These are phyloP conservation scores for Penicillium canariense DNA, from an alignment of 495 filamentous ascomycete genomes.

Conservation along the genomic window DNA sequence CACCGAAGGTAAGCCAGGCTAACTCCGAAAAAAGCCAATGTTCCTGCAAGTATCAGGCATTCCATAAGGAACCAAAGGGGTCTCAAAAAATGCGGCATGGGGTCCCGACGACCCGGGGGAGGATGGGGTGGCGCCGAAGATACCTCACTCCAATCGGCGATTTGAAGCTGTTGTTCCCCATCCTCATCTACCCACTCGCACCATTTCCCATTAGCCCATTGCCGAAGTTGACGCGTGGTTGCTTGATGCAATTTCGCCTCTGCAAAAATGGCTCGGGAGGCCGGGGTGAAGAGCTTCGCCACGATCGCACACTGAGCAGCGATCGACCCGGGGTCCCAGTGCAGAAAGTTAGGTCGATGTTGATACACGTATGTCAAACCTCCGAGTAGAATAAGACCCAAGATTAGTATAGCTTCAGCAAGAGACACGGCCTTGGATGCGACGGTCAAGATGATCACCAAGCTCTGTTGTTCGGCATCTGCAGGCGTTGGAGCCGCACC, in stretches of 20 bases:
- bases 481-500: neutral
- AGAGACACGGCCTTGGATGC: slow-evolving; percentile 11
- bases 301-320: slow-evolving; percentile 23
- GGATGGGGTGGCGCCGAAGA: neutral
- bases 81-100: slow-evolving; percentile 29
- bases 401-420: slow-evolving; percentile 12
- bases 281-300: slow-evolving; percentile 9
- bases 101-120: slow-evolving; percentile 5
- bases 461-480: slow-evolving; percentile 5
- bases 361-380: slow-evolving; percentile 9
- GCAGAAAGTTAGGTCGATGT: slow-evolving; percentile 13
- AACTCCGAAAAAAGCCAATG: slow-evolving; percentile 14
- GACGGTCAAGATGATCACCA: slow-evolving; percentile 11
- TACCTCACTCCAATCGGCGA: slow-evolving; percentile 1
- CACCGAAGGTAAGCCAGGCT: slow-evolving; percentile 11
- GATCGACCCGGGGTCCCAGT: slow-evolving; percentile 17
- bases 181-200: slow-evolving; percentile 18
- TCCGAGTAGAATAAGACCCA: neutral
- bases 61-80: slow-evolving; percentile 22
- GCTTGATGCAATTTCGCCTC: slow-evolving; percentile 9
- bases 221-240: slow-evolving; percentile 23
- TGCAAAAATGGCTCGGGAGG: slow-evolving; percentile 1
- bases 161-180: slow-evolving; percentile 8
- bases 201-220: slow-evolving; percentile 14
- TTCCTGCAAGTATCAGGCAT: slow-evolving; percentile 13